Evolutionary conservation across 495 filamentous ascomycete genomes (phyloP), one percentile per base, ranked within the genome.

Genomic region (Clohesyomyces aquaticus): DNA sequence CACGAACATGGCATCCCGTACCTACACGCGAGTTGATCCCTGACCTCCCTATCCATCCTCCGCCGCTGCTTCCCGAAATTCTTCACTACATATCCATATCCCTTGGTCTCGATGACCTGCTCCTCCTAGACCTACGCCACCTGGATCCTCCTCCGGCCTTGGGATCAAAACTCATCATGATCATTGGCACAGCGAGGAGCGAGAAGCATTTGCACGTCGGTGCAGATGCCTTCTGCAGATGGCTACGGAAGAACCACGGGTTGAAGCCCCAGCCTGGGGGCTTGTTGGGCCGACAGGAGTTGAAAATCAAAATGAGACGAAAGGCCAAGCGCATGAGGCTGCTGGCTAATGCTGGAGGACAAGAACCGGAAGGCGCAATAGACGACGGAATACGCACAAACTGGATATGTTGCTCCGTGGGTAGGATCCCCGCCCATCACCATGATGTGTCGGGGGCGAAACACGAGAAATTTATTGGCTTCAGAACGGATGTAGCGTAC

Each of bases 361-460:
- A 73, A 68, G 76, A 38, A 68, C 75, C 16, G 68, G 74, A 28
- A 68, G 72, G 70, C 3, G 79, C 82, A 43, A 68, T 73, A 0
- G 85, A 95, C 68, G 91, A 96, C 68, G 93, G 91, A 0, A 89
- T 96, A 38, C 84, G 84, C 26, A 95, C 92, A 16, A 92, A 91
- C 0, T 98, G 94, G 94, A 89, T 98, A 9, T 98, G 95, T 76
- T 89, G 98, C 43, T 93, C 96, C 75, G 79, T 91, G 1, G 91
- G 92, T 1, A 80, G 81, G 16, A 82, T 96, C 12, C 82, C 87
- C 58, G 77, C 78, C 25, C 65, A 67, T 67, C 43, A 67, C 46
- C 62, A 42, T 8, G 12, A 63, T 10, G 54, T 62, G 23, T 59
- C 65, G n/a, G 65, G 65, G 1, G 52, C 19, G 11, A 27, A 63